Base-by-base conservation (phyloP, 495 filamentous ascomycete genomes). In the Saxispiralis lemnorum region DNA sequence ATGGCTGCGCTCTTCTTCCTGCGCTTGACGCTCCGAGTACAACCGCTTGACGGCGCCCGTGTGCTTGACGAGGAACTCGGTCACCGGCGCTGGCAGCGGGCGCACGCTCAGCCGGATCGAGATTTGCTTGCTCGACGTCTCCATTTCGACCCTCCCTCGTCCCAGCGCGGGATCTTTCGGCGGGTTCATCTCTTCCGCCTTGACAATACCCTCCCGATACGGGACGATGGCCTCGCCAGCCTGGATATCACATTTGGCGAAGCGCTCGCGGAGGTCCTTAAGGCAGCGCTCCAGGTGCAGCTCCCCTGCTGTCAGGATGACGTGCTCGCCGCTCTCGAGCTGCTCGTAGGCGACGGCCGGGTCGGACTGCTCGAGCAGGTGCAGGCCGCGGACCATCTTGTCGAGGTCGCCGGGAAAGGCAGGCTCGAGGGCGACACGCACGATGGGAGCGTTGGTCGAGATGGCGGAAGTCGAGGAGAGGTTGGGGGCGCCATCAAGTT, bases 311-410 rank as follows among this genome's bases (percentile, higher is more conserved):
- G 92, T 95, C 19, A 89, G 62, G 16, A 99, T 74, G 38, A 99
- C 88, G 63, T 99, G 92, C 60, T 99, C 89, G 40, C 89, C 89
- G 45, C 75, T 94, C 43, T 79, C 74, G 18, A 96, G 79, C 10
- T 92, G 81, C 54, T 95, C 86, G 53, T 99, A 99, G 56, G 85
- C 78, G 13, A 87, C 92, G 51, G 89, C 96, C 1, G 89, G 88
- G 55, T 99, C 89, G 56, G 83, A 89, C 56, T 93, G 84, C 44
- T 93, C 85, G 7, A 99, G 78, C 38, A 99, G 64, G 44, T 79
- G 73, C 41, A 96, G 68, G 0, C 89, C 89, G 10, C 70, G 69
- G 37, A 99, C 81, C 87, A 99, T 88, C 61, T 89, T 94, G 53
- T 82, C 73, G 31, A 99, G 64, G 54, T 99, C 84, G 30, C 71